These are phyloP conservation scores for Tagetes erecta DNA, from an alignment of 129 eudicot species.

Conservation along the genomic window DNA sequence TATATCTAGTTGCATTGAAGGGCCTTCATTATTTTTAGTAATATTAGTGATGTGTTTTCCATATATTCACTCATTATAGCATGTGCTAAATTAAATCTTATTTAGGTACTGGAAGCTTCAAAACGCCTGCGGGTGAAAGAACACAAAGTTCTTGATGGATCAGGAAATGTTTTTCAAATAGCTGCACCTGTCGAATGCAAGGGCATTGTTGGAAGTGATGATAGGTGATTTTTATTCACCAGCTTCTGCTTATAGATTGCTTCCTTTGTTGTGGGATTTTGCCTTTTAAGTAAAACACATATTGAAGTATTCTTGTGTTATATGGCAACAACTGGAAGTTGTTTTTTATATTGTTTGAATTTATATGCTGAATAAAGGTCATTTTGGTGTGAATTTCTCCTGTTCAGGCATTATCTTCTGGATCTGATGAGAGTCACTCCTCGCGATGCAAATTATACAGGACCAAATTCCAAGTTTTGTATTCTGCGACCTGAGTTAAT, in stretches of 20 bases:
- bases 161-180: slow-evolving; percentile 74
- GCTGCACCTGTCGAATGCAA: slow-evolving; percentile 99
- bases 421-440: slow-evolving; percentile 99
- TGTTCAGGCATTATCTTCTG: slow-evolving; percentile 82
- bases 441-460: slow-evolving; percentile 92
- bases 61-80: background rate
- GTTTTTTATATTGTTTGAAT: background rate
- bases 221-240: slow-evolving; percentile 51
- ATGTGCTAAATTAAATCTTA: slow-evolving; percentile 14
- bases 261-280: background rate
- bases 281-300: too few relatives aligned
- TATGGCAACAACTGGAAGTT: background rate
- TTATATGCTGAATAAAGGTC: background rate
- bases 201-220: slow-evolving; percentile 99
- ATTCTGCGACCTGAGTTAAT: slow-evolving; percentile 88
- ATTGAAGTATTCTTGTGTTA: too few relatives aligned
- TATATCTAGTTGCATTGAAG: background rate
- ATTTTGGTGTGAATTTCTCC: background rate
- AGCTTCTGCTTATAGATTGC: background rate
- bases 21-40: background rate
- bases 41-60: background rate
- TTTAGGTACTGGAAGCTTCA: slow-evolving; percentile 87
- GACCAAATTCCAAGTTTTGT: slow-evolving; percentile 86
- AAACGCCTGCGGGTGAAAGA: slow-evolving; percentile 91
- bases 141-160: slow-evolving; percentile 85